Conservation (phyloP, 495 filamentous ascomycete genomes). For the Trichocladium antarcticum region DNA sequence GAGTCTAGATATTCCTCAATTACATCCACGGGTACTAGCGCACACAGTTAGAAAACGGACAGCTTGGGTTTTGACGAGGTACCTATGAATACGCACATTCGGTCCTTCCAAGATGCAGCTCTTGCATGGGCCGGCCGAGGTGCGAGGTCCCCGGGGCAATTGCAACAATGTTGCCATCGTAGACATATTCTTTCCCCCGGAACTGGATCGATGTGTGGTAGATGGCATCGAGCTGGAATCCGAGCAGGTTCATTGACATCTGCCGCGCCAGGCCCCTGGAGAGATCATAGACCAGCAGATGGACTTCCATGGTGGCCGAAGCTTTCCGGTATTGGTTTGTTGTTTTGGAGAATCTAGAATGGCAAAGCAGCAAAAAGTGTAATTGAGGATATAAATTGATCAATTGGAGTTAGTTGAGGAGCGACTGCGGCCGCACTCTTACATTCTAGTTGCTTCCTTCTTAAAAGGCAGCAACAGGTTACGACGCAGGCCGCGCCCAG, state of each 20-base stretch:
- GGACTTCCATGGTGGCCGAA: constrained; percentile 58
- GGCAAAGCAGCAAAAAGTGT: neutral
- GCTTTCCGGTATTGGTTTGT: neutral
- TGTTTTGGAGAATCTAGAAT: neutral
- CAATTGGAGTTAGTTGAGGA: too few relatives aligned
- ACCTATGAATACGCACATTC: constrained; percentile 28
- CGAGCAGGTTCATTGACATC: constrained; percentile 44
- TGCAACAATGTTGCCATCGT: constrained; percentile 63
- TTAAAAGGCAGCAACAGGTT: too few relatives aligned
- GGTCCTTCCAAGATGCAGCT: constrained; percentile 60
- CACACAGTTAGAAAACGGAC: neutral
- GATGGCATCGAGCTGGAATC: constrained; percentile 73
- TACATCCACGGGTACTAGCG: constrained; percentile 59
- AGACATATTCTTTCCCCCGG: constrained; percentile 47
- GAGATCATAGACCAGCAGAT: constrained; percentile 90
- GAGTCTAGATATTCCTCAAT: constrained; percentile 85
- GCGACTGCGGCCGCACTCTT: too few relatives aligned
- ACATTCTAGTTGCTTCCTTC: too few relatives aligned
- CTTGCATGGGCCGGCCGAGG: constrained; percentile 73
- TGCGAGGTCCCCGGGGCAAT: constrained; percentile 70
- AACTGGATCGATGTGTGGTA: constrained; percentile 88
- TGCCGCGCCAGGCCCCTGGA: constrained; percentile 53
- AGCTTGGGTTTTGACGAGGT: neutral
- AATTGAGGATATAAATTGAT: too few relatives aligned
- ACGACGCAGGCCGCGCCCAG: too few relatives aligned